Conservation (phyloP, 331 rosid genomes). For the Stylosanthes scabra region DNA sequence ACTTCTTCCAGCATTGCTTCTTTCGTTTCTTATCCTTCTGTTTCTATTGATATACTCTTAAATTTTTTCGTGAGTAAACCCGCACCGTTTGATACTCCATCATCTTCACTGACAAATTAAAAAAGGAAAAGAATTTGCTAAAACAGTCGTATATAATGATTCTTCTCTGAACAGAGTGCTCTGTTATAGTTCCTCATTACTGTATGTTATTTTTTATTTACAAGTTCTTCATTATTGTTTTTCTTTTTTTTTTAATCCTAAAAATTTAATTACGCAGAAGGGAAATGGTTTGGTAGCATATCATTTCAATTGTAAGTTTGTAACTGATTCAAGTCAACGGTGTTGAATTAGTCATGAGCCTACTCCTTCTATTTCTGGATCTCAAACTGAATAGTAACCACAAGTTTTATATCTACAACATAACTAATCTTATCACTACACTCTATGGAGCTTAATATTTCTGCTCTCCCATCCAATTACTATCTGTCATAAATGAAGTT, state of each 20-base stretch:
- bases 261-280: too few species aligned
- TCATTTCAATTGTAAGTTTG: too few species aligned
- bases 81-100: too few species aligned
- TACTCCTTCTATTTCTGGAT: neutral
- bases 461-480: neutral
- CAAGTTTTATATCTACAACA: neutral
- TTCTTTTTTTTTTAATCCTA: neutral
- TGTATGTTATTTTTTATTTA: neutral
- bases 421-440: constrained; percentile 1
- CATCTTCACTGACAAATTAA: too few species aligned
- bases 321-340: neutral
- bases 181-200: neutral
- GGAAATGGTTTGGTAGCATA: too few species aligned
- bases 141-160: too few species aligned
- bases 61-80: too few species aligned
- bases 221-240: neutral
- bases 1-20: too few species aligned
- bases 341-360: neutral
- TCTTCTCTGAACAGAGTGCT: neutral
- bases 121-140: too few species aligned
- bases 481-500: too few species aligned
- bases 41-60: too few species aligned
- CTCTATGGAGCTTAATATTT: neutral
- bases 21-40: too few species aligned
- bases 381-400: neutral